Evolutionary conservation across 2,329 filamentous ascomycete genomes (phyloP), one percentile per base, ranked within the genome.

Genomic region (Botrytis pseudocinerea): DNA sequence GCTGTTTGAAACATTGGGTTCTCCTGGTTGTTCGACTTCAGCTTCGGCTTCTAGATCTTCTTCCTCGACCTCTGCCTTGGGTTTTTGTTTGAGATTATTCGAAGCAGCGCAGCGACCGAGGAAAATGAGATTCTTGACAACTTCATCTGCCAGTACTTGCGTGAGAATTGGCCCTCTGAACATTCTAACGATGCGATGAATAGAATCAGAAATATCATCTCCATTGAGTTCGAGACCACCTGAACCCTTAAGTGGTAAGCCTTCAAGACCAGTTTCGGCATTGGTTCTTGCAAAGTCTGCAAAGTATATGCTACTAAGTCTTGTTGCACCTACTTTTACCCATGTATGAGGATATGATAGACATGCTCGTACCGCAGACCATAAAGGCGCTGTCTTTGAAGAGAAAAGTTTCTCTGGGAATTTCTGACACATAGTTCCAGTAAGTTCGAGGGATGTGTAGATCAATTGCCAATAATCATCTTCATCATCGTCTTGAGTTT

Each of bases 51-150:
- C 83, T 3, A 82, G 83, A 25, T 79, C 83, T 73, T 73, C 80
- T 12, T 82, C 82, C 3, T 84, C 82, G 1, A 84, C 83, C 8
- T 51, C 70, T 18, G 82, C 83, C 28, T 85, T 84, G 71, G 76
- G 82, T 76, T 80, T 83, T 84, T 81, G 89, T 38, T 78, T 82
- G 62, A 86, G 78, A 78, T 85, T 84, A 76, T 91, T 93, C 48
- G 87, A 87, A 22, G 87, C 87, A 73, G 88, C 88, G 79, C 84
- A 90, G 74, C 86, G 89, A 60, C 91, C 93, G 0, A 99, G 85
- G 85, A 97, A 97, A 54, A 95, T 87, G 51, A 97, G 85, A 76
- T 97, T 94, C 76, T 94, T 92, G 6, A 93, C 89, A 20, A 90
- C 90, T 80, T 97, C 93, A 60, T 89, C 86, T 1, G 93, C 93